Base-by-base conservation (phyloP, 2,329 filamentous ascomycete genomes). In the Trichoderma gracile region DNA sequence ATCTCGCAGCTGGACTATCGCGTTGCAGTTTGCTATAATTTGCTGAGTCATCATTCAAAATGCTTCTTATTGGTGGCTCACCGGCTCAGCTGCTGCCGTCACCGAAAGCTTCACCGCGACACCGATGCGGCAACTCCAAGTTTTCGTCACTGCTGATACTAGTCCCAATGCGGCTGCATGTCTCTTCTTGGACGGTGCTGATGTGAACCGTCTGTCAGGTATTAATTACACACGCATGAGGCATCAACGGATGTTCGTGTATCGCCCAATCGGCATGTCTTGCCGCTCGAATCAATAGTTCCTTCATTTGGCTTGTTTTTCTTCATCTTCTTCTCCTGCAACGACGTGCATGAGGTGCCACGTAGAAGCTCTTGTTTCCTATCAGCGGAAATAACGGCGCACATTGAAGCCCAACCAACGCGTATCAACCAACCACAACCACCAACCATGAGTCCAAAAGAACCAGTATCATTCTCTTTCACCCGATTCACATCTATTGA, bases 1-100 rank as follows among this genome's bases (percentile, higher is more conserved):
- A 60, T 61, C 55, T 60, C 59, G 69, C 61, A 65, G 63, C 59
- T 66, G 38, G 21, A 63, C 49, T 14, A 38, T 38, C 64, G 65
- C 59, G 47, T 53, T 62, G 46, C 21, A 38, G 14, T 19, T 47
- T 61, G 17, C 10, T 55, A n/a, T n/a, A n/a, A n/a, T 6, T 8
- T 67, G 67, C 67, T 67, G 65, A 68, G 61, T 67, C 66, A 67
- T 64, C 61, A 17, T 17, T 2, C 0, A 0, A 3, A 15, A 9
- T n/a, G n/a, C n/a, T n/a, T 12, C 43, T 62, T 2, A 63, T 63
- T 65, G 64, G 64, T n/a, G 21, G 19, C 5, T 46, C 30, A 63
- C 58, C 58, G 58, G n/a, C 5, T 21, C 5, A 43, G 45, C n/a
- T 33, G 27, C 9, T 19, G 33, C 25, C 1, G 25, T 45, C 25